Percentiles rank a stretch among this genome's conserved stretches.
Evolutionary conservation across 2,329 filamentous ascomycete species (phyloP).

Genomic region (Trichoderma aggressivum): DNA sequence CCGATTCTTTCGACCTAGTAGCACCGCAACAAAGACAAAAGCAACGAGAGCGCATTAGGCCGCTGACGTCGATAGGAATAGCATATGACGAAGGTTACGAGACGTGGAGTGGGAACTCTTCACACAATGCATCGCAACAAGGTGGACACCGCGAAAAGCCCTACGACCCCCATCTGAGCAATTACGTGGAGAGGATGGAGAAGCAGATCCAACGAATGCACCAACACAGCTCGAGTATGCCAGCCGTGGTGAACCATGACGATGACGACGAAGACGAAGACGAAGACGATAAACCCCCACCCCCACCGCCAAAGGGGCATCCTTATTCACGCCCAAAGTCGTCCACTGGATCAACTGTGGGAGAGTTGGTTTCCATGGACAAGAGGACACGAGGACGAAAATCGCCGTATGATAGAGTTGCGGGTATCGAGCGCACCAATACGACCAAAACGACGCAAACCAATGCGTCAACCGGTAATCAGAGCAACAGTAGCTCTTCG

Average conservation of each 20-base stretch:
- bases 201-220: constrained; percentile 72
- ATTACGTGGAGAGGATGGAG: constrained; percentile 92
- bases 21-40: constrained; percentile 26
- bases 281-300: constrained; percentile 53
- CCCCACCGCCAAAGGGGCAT: constrained; percentile 59
- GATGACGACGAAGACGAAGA: constrained; percentile 47
- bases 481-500: constrained; percentile 69
- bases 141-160: constrained; percentile 44
- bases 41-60: constrained; percentile 34
- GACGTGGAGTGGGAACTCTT: constrained; percentile 55
- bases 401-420: constrained; percentile 74
- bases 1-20: constrained; percentile 72
- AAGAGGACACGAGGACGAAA: constrained; percentile 61
- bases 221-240: constrained; percentile 49
- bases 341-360: constrained; percentile 54
- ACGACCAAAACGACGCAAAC: constrained; percentile 87
- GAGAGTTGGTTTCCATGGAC: constrained; percentile 38
- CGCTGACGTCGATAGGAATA: constrained; percentile 73
- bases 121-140: constrained; percentile 45
- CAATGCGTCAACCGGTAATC: constrained; percentile 68
- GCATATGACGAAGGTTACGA: constrained; percentile 60
- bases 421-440: constrained; percentile 70
- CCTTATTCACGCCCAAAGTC: constrained; percentile 56
- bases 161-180: constrained; percentile 67
- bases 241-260: constrained; percentile 39